phyloP scores from a whole-genome alignment of 352 stramenopile species.

The Globisporangium iwayamae region DNA sequence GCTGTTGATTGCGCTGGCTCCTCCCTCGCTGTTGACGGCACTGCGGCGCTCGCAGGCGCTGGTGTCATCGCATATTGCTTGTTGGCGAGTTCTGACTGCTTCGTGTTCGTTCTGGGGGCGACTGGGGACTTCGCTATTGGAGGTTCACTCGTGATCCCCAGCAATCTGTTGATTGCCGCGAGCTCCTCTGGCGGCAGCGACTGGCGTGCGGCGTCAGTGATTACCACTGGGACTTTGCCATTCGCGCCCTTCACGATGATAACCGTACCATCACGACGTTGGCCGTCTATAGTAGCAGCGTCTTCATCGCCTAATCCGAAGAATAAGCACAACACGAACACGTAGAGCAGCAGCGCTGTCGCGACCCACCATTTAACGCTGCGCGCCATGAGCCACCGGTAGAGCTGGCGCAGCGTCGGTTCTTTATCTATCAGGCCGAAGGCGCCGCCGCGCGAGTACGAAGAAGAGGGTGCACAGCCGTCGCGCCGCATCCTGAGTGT shows the following conservation, averaged over 20 bases:
- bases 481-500: background rate
- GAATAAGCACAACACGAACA: constrained; percentile 8
- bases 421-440: constrained; percentile 6
- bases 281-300: background rate
- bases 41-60: background rate
- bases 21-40: background rate
- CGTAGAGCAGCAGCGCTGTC: constrained; percentile 11
- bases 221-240: background rate
- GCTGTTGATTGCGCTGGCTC: background rate
- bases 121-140: background rate
- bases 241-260: background rate
- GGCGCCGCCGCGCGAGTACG: constrained; percentile 8
- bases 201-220: background rate
- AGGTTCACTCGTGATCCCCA: constrained; percentile 5
- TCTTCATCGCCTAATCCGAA: background rate
- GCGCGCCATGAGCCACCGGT: constrained; percentile 12
- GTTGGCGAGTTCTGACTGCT: background rate
- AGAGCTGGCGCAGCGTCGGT: constrained; percentile 8
- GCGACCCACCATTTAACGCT: constrained; percentile 10
- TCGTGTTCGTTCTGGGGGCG: background rate
- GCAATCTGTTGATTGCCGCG: constrained; percentile 14
- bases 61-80: background rate
- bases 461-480: background rate
- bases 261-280: background rate
- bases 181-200: constrained; percentile 5